Evolutionary conservation across 306 rosid species (phyloP).

Genomic region (Elaeagnus macrophylla): DNA sequence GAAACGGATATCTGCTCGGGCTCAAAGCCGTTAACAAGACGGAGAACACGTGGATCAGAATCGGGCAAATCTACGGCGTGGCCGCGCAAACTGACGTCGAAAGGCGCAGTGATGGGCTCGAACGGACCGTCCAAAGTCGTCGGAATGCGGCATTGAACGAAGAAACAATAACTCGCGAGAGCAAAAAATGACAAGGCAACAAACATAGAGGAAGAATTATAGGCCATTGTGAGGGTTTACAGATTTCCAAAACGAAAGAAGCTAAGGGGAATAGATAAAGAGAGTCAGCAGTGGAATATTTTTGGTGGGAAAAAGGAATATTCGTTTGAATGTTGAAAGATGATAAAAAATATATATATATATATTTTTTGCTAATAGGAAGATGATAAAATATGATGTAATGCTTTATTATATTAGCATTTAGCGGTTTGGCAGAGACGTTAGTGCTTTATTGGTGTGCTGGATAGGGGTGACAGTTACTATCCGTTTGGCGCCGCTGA

Average conservation of each 20-base stretch:
- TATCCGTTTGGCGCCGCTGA: no score
- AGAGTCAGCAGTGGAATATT: not conserved
- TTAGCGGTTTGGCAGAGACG: no score
- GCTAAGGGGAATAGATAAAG: not conserved
- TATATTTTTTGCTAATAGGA: no score
- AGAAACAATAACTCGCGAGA: not conserved
- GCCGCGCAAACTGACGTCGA: conserved; percentile 46
- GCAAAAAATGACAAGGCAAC: not conserved
- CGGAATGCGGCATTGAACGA: conserved; percentile 28
- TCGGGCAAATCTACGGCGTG: conserved; percentile 58
- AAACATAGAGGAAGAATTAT: not conserved
- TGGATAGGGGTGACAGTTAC: no score
- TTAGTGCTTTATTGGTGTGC: no score
- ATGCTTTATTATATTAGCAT: no score
- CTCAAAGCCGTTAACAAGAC: conserved; percentile 38
- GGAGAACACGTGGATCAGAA: conserved; percentile 54
- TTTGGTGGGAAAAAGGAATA: not conserved
- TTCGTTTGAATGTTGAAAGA: not conserved
- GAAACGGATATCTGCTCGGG: conserved; percentile 83
- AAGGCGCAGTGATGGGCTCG: conserved; percentile 51
- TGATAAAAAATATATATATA: no score
- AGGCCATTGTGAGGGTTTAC: conserved; percentile 4
- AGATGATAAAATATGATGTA: no score
- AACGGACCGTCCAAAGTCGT: conserved; percentile 76
- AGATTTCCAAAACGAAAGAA: not conserved